Conservation (phyloP, 495 filamentous ascomycete species). For the Penicillium waksmanii region DNA sequence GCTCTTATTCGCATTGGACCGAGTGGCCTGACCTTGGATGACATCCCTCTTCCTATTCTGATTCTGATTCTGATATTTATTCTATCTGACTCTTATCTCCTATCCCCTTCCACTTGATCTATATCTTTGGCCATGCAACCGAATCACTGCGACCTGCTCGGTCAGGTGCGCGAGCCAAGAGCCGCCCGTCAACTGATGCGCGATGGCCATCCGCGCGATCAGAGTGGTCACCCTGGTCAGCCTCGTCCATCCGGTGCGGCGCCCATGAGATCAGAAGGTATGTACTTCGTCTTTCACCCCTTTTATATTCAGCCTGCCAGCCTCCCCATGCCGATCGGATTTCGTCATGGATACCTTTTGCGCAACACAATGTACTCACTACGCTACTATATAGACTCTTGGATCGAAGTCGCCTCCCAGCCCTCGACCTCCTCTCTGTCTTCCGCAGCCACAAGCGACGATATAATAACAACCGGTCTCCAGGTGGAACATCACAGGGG, state of each 20-base stretch:
- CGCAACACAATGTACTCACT: slow-evolving; percentile 56
- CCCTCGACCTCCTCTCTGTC: slow-evolving; percentile 92
- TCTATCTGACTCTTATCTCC: slow-evolving; percentile 19
- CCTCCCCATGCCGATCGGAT: slow-evolving; percentile 20
- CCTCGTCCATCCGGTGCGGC: slow-evolving; percentile 40
- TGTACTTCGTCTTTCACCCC: slow-evolving; percentile 11
- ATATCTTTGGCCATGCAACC: slow-evolving; percentile 42
- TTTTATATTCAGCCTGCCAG: slow-evolving; percentile 23
- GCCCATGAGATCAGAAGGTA: slow-evolving; percentile 54
- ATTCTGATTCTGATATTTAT: slow-evolving; percentile 5
- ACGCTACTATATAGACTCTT: slow-evolving; percentile 76
- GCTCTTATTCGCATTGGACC: slow-evolving; percentile 25
- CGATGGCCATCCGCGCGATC: slow-evolving; percentile 42
- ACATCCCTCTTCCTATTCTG: background rate
- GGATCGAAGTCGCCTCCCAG: slow-evolving; percentile 93
- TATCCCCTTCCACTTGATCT: slow-evolving; percentile 8
- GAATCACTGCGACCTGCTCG: slow-evolving; percentile 48
- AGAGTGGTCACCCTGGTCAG: slow-evolving; percentile 28
- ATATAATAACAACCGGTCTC: slow-evolving; percentile 85
- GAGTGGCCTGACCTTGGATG: slow-evolving; percentile 29
- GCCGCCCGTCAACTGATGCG: slow-evolving; percentile 45
- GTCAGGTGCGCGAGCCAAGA: slow-evolving; percentile 50
- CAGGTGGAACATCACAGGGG: slow-evolving; percentile 63
- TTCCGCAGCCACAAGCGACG: slow-evolving; percentile 72
- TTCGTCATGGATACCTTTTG: slow-evolving; percentile 20